Base-by-base conservation (phyloP, 2,329 filamentous ascomycete genomes). In the Sclerotinia minor region DNA sequence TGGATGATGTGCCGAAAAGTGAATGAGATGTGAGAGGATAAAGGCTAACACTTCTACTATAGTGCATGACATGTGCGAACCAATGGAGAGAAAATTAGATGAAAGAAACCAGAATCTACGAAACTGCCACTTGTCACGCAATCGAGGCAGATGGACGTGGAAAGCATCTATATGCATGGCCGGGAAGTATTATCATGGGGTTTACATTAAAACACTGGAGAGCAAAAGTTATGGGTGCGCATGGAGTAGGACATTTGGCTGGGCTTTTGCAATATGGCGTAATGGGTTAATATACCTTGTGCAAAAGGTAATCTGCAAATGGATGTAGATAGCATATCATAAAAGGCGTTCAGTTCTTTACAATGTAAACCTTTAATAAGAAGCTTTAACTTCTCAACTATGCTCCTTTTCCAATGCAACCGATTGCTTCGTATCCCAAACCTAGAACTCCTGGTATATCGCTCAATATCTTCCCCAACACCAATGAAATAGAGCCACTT, bases 21-120 rank as follows among this genome's bases (percentile, higher is more conserved):
- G 69, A 65, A 24, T 41, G 61, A 45, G 49, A 17, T 21, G 17
- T 44, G 13, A 41, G 44, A 35, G 29, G 17, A 32, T 21, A 17
- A 2, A 24, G 52, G 32, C 49, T 64, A 47, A 54, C 41, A 35
- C 45, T 29, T 29, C 17, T 15, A 17, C 19, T 71, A 24, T 5
- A 87, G 87, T 91, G 88, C 76, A 90, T 89, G 85, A 83, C 83
- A 17, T 91, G 88, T 73, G 85, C 84, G 32, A 81, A 86, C 70
- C 80, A 86, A 67, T 91, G 88, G 88, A 85, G 87, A 79, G 88
- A 90, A 74, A 88, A 89, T 73, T 90, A 55, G 21, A 26, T 29
- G 19, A 32, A 29, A 53, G 50, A 21, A 21, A 7, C 3, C 4
- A 1, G 2, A 4, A 17, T 21, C 24, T 49, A 45, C 7, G 29